Conservation (phyloP, 2,329 filamentous ascomycete genomes). For the Hypomyces rosellus region DNA sequence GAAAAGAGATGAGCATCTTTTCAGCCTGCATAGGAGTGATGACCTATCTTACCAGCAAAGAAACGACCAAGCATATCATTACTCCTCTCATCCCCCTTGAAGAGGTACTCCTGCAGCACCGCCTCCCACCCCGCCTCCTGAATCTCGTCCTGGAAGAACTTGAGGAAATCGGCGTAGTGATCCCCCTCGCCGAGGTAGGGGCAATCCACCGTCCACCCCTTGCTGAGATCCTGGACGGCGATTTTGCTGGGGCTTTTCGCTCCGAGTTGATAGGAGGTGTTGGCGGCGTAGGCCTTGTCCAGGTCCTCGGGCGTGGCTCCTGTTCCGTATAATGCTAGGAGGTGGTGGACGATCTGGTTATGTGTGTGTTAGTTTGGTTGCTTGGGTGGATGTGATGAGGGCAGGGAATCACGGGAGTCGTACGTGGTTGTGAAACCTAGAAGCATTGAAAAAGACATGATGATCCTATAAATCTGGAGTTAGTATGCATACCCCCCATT, state of each 20-base stretch:
- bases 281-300: conserved; percentile 57
- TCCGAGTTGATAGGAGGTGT: conserved; percentile 60
- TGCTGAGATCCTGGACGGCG: conserved; percentile 47
- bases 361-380: conserved; percentile 9
- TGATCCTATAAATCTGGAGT: conserved; percentile 35
- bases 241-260: conserved; percentile 39
- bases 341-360: conserved; percentile 60
- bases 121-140: conserved; percentile 52
- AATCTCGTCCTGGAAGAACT: conserved; percentile 71
- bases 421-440: conserved; percentile 77
- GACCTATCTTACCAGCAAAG: conserved; percentile 48
- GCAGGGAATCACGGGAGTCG: conserved; percentile 8
- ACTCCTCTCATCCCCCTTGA: conserved; percentile 57
- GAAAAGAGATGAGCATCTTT: not conserved
- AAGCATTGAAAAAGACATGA: conserved; percentile 74
- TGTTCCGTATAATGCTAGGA: conserved; percentile 71
- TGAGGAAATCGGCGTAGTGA: conserved; percentile 67
- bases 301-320: conserved; percentile 57
- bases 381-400: too few species aligned
- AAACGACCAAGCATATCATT: conserved; percentile 65
- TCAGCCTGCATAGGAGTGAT: not conserved
- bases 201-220: conserved; percentile 47
- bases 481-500: not conserved
- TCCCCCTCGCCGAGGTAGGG: conserved; percentile 55
- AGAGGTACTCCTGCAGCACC: conserved; percentile 61